Conservation (phyloP, 495 filamentous ascomycete genomes). For the Talaromyces trachyspermus region DNA sequence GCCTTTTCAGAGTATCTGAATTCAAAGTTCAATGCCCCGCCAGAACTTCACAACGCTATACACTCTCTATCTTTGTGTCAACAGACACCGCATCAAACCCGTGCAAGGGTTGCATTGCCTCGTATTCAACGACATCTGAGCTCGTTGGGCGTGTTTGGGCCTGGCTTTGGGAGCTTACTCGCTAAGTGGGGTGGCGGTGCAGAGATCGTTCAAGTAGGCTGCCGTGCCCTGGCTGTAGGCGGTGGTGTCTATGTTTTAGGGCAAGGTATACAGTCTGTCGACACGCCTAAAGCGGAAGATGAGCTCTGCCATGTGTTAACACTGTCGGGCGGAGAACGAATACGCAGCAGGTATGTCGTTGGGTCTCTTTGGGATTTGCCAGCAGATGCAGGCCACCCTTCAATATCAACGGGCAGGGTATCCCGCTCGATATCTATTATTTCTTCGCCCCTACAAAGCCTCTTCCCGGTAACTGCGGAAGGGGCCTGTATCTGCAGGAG, state of each 20-base stretch:
- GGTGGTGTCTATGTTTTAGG: constrained; percentile 85
- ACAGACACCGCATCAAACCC: constrained; percentile 44
- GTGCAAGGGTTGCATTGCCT: constrained; percentile 57
- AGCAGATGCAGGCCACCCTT: not conserved
- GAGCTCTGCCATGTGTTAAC: constrained; percentile 34
- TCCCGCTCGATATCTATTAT: constrained; percentile 53
- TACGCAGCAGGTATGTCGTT: constrained; percentile 52
- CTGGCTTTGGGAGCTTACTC: constrained; percentile 76
- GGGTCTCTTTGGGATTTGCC: constrained; percentile 39
- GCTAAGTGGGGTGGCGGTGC: constrained; percentile 89
- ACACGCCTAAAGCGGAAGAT: constrained; percentile 13
- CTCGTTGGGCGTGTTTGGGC: constrained; percentile 80
- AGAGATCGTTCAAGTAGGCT: constrained; percentile 90
- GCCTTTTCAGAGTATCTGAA: constrained; percentile 59
- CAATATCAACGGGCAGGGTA: constrained; percentile 22
- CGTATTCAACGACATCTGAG: constrained; percentile 72
- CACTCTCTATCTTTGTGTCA: constrained; percentile 74
- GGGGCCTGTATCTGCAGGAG: constrained; percentile 65
- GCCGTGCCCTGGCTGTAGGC: constrained; percentile 85
- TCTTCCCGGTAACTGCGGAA: constrained; percentile 69
- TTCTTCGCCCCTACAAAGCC: constrained; percentile 51
- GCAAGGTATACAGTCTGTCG: constrained; percentile 46
- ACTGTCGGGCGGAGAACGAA: constrained; percentile 52
- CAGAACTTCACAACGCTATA: constrained; percentile 60
- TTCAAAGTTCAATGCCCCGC: constrained; percentile 65